Conservation (phyloP, 805 yeast species). For the Metschnikowia chrysomelidarum region DNA sequence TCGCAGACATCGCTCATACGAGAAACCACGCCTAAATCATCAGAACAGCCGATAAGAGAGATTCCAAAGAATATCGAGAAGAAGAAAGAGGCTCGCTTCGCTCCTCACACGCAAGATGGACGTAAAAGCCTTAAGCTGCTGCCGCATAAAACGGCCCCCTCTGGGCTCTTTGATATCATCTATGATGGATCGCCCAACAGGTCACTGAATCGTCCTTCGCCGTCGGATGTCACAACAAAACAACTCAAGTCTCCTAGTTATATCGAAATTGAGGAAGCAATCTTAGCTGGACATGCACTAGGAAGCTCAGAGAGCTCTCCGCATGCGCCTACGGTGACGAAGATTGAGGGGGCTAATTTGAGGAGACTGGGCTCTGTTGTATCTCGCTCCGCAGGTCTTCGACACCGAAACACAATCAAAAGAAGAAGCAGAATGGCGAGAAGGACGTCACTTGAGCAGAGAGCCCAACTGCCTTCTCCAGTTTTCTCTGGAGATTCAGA, state of each 20-base stretch:
- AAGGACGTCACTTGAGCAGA: slow-evolving; percentile 12
- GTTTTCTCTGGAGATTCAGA: slow-evolving; percentile 10
- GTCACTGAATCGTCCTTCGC: background rate
- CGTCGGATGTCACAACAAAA: slow-evolving; percentile 4
- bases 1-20: slow-evolving; percentile 7
- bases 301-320: slow-evolving; percentile 1
- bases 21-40: slow-evolving; percentile 1
- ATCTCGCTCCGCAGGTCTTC: slow-evolving; percentile 30
- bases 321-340: slow-evolving; percentile 14
- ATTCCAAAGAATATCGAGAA: background rate
- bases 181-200: slow-evolving; percentile 12
- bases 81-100: too few relatives aligned
- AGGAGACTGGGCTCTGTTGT: slow-evolving; percentile 28
- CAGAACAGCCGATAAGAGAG: background rate
- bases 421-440: slow-evolving; percentile 29
- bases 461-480: slow-evolving; percentile 7
- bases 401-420: slow-evolving; percentile 30
- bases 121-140: too few relatives aligned
- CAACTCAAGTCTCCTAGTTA: slow-evolving; percentile 15
- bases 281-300: slow-evolving; percentile 11
- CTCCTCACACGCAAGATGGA: too few relatives aligned
- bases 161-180: slow-evolving; percentile 16
- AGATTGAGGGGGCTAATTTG: slow-evolving; percentile 13
- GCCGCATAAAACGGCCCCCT: slow-evolving; percentile 5
- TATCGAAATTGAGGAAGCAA: slow-evolving; percentile 16